Evolutionary conservation across 1,284 basidiomycete genomes (phyloP), one percentile per base, ranked within the genome.

Genomic region (Hortiboletus rubellus): DNA sequence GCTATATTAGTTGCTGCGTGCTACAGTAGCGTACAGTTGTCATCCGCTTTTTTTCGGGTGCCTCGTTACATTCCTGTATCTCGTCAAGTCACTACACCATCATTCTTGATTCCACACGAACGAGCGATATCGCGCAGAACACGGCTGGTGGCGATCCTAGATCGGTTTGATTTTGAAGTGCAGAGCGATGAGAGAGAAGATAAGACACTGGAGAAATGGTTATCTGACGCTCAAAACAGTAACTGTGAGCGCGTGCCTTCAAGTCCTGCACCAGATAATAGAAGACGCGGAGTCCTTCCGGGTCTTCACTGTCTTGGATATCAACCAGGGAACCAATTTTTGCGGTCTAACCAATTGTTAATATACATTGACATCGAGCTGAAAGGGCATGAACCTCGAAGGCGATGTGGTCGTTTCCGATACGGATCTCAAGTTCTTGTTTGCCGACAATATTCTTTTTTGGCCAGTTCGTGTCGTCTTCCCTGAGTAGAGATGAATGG

Each of bases 91-190:
- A 22, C 22, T 22, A 22, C 22, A 22, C 22, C 22, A 22, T 22
- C 22, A 3, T 22, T 22, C 22, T 22, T 22, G 22, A 22, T 22
- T 22, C 22, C 2, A 22, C 22, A 22, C 22, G 22, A 22, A 3
- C 22, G 22, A 22, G 22, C 22, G 22, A 22, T 22, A 22, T 22
- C 22, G 22, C 22, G 22, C 22, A 22, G 22, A 22, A 22, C 22
- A 22, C 22, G 3, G 22, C 22, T 22, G 40, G 17, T 9, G 7
- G 27, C 41, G 52, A 40, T 6, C 44, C 76, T 85, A 92, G 69
- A 94, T 97, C 18, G 96, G 96, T 82, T 99, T 98, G 83, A 99
- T 98, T 80, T 98, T 98, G 88, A 98, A 98, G 80, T 99, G 95
- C 44, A 98, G 83, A 14, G 93, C 94, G 72, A 98, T 98, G 62